phyloP scores from a whole-genome alignment of 2,329 filamentous ascomycete species.

The Neofusicoccum parvum region DNA sequence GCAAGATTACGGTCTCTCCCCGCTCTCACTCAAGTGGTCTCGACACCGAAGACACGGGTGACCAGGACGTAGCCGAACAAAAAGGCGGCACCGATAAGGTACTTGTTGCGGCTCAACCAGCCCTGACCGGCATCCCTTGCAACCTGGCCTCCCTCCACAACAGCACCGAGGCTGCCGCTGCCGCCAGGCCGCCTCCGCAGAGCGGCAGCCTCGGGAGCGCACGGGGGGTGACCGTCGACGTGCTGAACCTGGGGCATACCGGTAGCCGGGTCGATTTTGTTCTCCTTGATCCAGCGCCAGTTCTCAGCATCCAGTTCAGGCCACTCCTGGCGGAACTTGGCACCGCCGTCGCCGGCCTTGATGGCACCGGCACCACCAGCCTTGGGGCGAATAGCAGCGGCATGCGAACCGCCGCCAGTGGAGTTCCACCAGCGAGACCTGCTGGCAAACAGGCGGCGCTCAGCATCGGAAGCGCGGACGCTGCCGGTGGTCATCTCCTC shows the following conservation, averaged over 20 bases:
- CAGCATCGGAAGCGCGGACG: constrained; percentile 72
- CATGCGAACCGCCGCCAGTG: constrained; percentile 75
- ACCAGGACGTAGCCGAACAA: constrained; percentile 84
- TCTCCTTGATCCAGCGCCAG: constrained; percentile 85
- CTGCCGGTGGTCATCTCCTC: constrained; percentile 98
- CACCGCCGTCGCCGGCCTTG: constrained; percentile 87
- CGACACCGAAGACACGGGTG: constrained; percentile 69
- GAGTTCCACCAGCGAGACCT: constrained; percentile 95
- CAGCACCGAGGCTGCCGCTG: constrained; percentile 57
- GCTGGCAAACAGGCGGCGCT: constrained; percentile 76
- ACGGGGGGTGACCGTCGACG: constrained; percentile 52
- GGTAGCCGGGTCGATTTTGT: constrained; percentile 75
- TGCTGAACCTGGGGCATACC: constrained; percentile 58
- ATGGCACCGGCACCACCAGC: constrained; percentile 63
- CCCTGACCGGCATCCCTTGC: constrained; percentile 76
- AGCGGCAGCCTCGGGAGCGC: constrained; percentile 64
- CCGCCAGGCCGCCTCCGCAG: constrained; percentile 64
- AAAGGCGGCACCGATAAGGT: constrained; percentile 68
- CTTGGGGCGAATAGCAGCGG: constrained; percentile 41
- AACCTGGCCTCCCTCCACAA: constrained; percentile 79
- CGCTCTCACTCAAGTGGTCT: constrained; percentile 14
- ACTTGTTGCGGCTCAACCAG: constrained; percentile 80
- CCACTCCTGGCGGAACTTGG: constrained; percentile 89
- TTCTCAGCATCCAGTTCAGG: constrained; percentile 87
- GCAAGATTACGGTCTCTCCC: not conserved